Evolutionary conservation across 345 rosid species (phyloP).

Genomic region (Abelmoschus esculentus): DNA sequence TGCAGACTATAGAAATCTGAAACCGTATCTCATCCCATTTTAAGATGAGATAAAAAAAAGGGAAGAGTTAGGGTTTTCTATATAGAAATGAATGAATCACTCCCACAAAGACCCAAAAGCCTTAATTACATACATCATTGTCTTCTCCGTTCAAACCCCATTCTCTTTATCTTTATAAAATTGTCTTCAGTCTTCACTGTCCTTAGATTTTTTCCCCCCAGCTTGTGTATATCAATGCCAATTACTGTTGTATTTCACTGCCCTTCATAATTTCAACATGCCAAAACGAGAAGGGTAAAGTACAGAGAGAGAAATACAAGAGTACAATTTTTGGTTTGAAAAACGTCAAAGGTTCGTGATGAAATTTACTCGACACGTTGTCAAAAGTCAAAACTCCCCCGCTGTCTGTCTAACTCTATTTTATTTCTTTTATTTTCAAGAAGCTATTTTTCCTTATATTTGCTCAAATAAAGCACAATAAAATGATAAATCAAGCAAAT

Average conservation of each 20-base stretch:
- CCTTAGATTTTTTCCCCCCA: neutral
- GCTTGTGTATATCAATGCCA: neutral
- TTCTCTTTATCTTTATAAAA: neutral
- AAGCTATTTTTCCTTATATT: too few species aligned
- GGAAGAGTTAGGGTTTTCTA: constrained; percentile 1
- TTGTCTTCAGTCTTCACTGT: neutral
- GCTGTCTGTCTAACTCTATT: neutral
- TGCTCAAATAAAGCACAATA: too few species aligned
- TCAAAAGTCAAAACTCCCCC: neutral
- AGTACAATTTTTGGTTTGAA: neutral
- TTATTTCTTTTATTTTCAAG: too few species aligned
- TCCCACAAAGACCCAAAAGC: neutral
- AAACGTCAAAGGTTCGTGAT: too few species aligned
- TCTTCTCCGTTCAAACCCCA: neutral
- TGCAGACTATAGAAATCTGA: too few species aligned
- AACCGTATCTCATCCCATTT: too few species aligned
- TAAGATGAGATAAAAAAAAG: too few species aligned
- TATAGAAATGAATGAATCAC: neutral
- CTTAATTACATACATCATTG: neutral
- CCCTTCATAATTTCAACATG: neutral
- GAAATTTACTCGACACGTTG: neutral
- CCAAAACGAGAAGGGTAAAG: neutral
- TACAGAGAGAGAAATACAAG: neutral
- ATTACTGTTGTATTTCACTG: neutral
- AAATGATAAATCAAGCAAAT: too few species aligned